Conservation (phyloP, 805 yeast genomes). For the Starmerella potacharoeniae region DNA sequence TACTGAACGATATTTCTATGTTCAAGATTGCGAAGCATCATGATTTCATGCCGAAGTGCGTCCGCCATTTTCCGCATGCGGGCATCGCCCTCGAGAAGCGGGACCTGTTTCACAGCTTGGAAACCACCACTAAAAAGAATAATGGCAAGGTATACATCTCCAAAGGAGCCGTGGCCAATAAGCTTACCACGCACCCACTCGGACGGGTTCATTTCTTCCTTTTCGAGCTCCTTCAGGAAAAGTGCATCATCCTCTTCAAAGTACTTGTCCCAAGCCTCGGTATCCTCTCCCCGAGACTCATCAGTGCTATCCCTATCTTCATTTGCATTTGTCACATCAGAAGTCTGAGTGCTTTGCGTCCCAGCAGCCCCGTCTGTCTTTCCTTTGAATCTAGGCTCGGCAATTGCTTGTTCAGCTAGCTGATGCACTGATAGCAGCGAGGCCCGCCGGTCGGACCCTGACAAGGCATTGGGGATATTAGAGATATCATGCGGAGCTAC, state of each 20-base stretch:
- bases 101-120: constrained; percentile 95
- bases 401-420: neutral
- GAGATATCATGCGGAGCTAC: constrained; percentile 38
- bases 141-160: constrained; percentile 85
- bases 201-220: constrained; percentile 47
- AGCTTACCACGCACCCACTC: constrained; percentile 89
- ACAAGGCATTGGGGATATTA: constrained; percentile 60
- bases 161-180: constrained; percentile 92
- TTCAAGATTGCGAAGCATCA: constrained; percentile 59
- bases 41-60: constrained; percentile 32
- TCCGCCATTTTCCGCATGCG: constrained; percentile 23
- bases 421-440: neutral
- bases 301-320: neutral
- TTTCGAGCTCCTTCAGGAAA: constrained; percentile 29
- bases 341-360: neutral
- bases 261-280: neutral
- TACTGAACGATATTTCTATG: constrained; percentile 91
- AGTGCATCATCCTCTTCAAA: constrained; percentile 22
- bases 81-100: constrained; percentile 37
- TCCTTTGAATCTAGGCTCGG: neutral
- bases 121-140: constrained; percentile 86
- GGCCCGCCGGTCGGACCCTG: neutral
- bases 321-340: neutral
- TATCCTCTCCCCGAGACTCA: neutral
- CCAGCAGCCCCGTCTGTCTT: neutral